Conservation (phyloP, 352 stramenopile genomes). For the Phytophthora niederhauseri region DNA sequence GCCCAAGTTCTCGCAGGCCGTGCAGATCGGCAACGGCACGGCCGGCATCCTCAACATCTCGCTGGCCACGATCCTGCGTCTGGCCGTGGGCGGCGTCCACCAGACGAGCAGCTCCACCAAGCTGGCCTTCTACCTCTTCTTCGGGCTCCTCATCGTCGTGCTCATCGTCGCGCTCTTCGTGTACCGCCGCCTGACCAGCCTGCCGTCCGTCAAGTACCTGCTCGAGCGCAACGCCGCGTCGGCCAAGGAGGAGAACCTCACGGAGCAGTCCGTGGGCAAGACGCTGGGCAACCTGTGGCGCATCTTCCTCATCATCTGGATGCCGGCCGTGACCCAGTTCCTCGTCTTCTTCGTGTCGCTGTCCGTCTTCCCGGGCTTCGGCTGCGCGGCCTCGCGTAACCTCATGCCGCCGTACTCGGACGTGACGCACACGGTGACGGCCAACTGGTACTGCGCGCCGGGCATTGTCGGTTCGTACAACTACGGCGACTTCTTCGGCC, state of each 20-base stretch:
- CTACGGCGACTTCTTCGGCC: constrained; percentile 68
- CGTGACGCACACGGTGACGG: constrained; percentile 23
- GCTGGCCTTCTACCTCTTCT: constrained; percentile 69
- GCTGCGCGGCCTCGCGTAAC: constrained; percentile 47
- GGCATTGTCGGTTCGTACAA: constrained; percentile 67
- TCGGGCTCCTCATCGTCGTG: constrained; percentile 57
- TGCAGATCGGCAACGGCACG: constrained; percentile 67
- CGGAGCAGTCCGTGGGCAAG: constrained; percentile 32
- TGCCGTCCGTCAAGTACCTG: constrained; percentile 59
- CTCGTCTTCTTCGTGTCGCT: constrained; percentile 70
- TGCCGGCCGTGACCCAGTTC: constrained; percentile 56
- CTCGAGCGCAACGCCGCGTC: constrained; percentile 52
- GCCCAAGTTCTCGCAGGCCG: constrained; percentile 70
- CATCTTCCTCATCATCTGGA: constrained; percentile 56
- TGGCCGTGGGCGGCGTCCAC: constrained; percentile 50
- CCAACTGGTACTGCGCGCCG: constrained; percentile 54
- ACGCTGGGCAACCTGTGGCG: constrained; percentile 49
- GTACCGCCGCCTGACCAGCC: constrained; percentile 40
- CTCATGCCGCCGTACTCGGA: constrained; percentile 35
- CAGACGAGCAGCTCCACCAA: constrained; percentile 42
- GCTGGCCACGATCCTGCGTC: constrained; percentile 55
- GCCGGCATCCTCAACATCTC: constrained; percentile 64
- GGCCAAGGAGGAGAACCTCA: constrained; percentile 38
- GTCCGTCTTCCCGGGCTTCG: constrained; percentile 57
- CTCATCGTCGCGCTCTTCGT: constrained; percentile 50